Percentiles rank a stretch among this genome's conserved stretches.
Evolutionary conservation across 805 yeast species (phyloP).

Genomic region (Starmerella roubikii): DNA sequence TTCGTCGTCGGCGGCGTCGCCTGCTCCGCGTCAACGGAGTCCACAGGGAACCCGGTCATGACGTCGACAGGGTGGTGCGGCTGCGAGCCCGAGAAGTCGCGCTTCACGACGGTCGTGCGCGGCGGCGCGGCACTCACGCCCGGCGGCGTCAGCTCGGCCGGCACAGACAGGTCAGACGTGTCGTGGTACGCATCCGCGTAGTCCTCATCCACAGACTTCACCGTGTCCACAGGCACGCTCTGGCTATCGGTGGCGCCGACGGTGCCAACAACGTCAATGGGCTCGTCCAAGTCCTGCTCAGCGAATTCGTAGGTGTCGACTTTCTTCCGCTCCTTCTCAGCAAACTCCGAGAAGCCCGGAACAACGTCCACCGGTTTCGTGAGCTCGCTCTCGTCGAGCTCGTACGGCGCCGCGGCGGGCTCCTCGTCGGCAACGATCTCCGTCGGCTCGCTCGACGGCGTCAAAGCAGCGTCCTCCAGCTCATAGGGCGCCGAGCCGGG

Average conservation of each 20-base stretch:
- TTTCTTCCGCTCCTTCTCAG: not conserved
- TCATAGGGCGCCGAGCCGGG: not conserved
- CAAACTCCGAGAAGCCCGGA: constrained; percentile 1
- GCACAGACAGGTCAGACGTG: not conserved
- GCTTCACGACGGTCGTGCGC: too few species aligned
- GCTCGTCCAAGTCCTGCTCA: not conserved
- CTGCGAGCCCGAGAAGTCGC: constrained; percentile 3
- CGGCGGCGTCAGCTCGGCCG: not conserved
- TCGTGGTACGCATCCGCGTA: constrained; percentile 2
- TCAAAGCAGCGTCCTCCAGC: not conserved
- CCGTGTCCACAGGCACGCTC: too few species aligned
- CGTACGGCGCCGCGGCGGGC: not conserved
- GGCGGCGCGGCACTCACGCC: too few species aligned
- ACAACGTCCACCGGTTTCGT: not conserved
- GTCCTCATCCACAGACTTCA: not conserved
- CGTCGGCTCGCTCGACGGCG: not conserved
- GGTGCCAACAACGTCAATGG: not conserved
- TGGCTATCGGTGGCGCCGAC: not conserved
- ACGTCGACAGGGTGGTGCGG: constrained; percentile 15
- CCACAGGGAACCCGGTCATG: constrained; percentile 16
- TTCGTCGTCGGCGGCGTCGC: not conserved
- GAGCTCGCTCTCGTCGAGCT: constrained; percentile 1
- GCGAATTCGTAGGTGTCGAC: constrained; percentile 1
- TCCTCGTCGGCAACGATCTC: not conserved
- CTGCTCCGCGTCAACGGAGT: not conserved